Evolutionary conservation across 768 basidiomycete genomes (phyloP), one percentile per base, ranked within the genome.

Genomic region (Candolleomyces eurysporus): DNA sequence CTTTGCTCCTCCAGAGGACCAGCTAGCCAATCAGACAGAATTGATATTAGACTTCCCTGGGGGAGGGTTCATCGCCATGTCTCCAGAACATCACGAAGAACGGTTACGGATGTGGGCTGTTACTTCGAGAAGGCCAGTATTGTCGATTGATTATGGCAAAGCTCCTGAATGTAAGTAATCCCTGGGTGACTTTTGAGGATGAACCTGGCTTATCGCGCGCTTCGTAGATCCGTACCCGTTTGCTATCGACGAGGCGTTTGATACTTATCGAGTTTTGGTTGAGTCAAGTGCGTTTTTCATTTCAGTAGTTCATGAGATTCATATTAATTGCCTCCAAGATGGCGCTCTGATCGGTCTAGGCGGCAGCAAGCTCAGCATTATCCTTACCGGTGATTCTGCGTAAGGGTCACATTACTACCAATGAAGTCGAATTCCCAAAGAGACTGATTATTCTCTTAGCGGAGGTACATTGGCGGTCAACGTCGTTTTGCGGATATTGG

Each of bases 381-480:
- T 98, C 60, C 68, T 97, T 53, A 85, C 89, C 5, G 96, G 96
- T 2, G 97, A 99, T 76, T 98, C 96, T n/a, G 97, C 97, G 96
- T 97, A 73, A 78, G 95, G 82, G 59, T 52, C 19, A 50, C 53
- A 26, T 26, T 63, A 32, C 4, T 26, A 4, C 4, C 26, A 26
- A 26, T 59, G 9, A 58, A 52, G 19, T n/a, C 19, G 39, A n/a
- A 40, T 40, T 9, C 36, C 30, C 26, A 32, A 32, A 21, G 46
- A 64, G 63, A 56, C 65, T 57, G 58, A 61, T 51, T 48, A 51
- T 63, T 22, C 46, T 51, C 60, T 19, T 68, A 97, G 96, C 42
- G 97, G 97, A 5, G 96, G 91, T 16, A 89, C 91, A 63, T 82
- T 98, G 63, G 91, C 90, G 7, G 84, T 91, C 19, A 91, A 90